Conservation (phyloP, 208 protist species). For the Crithidia mellificae region DNA sequence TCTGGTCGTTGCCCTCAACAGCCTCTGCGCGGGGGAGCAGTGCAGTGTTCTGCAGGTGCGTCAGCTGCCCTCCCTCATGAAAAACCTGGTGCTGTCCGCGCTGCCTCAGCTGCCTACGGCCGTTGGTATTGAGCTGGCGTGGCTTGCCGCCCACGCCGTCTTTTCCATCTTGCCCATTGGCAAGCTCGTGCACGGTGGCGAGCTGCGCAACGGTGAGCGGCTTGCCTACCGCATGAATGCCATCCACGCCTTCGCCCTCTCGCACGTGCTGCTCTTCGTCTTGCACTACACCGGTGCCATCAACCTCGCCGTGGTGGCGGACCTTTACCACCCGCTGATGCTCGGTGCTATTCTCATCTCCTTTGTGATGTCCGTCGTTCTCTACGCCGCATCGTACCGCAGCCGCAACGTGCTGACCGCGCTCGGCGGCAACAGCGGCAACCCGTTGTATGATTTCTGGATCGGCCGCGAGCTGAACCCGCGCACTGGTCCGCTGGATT, state of each 20-base stretch:
- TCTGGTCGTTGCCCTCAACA: conserved; percentile 65
- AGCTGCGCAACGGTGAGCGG: conserved; percentile 62
- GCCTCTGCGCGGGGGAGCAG: conserved; percentile 42
- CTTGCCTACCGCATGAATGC: conserved; percentile 86
- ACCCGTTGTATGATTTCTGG: conserved; percentile 94
- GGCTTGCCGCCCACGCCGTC: conserved; percentile 66
- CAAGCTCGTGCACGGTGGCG: conserved; percentile 52
- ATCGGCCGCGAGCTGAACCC: conserved; percentile 96
- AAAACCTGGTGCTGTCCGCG: conserved; percentile 21
- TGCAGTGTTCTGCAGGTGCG: conserved; percentile 33
- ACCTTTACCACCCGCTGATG: conserved; percentile 69
- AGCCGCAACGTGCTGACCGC: conserved; percentile 62
- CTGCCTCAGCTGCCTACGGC: conserved; percentile 50
- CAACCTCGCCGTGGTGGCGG: conserved; percentile 50
- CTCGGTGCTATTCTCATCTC: conserved; percentile 78
- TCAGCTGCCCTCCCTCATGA: conserved; percentile 30
- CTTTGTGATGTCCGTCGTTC: conserved; percentile 54
- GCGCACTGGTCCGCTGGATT: conserved; percentile 89
- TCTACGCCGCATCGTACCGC: conserved; percentile 75
- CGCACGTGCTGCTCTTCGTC: conserved; percentile 48
- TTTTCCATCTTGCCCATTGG: conserved; percentile 77
- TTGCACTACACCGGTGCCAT: conserved; percentile 50
- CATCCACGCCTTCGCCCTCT: conserved; percentile 73
- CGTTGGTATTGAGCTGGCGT: conserved; percentile 57
- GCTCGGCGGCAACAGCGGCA: conserved; percentile 83